Evolutionary conservation across 1,284 basidiomycete genomes (phyloP), one percentile per base, ranked within the genome.

Genomic region (Pseudozyma flocculosa): DNA sequence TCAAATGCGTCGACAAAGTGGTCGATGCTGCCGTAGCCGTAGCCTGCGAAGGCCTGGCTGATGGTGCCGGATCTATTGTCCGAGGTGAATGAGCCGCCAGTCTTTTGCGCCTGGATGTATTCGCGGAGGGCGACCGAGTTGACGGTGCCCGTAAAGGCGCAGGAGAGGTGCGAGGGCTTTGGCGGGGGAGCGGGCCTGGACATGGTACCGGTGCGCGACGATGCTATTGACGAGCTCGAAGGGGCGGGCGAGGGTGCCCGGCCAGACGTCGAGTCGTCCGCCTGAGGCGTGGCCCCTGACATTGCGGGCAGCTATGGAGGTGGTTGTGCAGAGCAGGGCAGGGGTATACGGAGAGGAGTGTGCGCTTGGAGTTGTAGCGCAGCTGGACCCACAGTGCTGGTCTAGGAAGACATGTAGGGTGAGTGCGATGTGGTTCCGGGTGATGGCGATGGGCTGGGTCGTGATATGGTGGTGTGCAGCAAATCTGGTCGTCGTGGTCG

Each of bases 91-190:
- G 63, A 64, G 11, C 55, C 60, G 29, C 58, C 56, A 8, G 66
- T 70, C 18, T 47, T 57, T 22, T 71, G 68, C 2, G 54, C 54
- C 8, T 62, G 61, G 17, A 71, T 69, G 23, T 69, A 71, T 32
- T 60, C 50, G 9, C 54, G 56, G 3, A 71, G 51, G n/a, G 68
- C 59, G n/a, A 60, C 66, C 18, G 67, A 71, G 37, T 65, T 61
- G 54, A 68, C 64, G 11, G 68, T 71, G 34, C 68, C 68, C 9
- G 68, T 71, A 39, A 63, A 54, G 4, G 68, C 58, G 7, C 57
- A 61, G 0, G 67, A 67, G 34, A 71, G 61, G 49, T 71, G 66
- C 17, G 52, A 60, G 22, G 68, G 68, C 38, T 71, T 71, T 26
- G 60, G 59, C 17, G 68, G 68, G 14, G 59, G 63, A 22, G 60